A percentile compares a stretch with the other conserved stretches of the same genome.
Evolutionary conservation across 495 filamentous ascomycete species (phyloP).

Genomic region (Cryomyces antarcticus): DNA sequence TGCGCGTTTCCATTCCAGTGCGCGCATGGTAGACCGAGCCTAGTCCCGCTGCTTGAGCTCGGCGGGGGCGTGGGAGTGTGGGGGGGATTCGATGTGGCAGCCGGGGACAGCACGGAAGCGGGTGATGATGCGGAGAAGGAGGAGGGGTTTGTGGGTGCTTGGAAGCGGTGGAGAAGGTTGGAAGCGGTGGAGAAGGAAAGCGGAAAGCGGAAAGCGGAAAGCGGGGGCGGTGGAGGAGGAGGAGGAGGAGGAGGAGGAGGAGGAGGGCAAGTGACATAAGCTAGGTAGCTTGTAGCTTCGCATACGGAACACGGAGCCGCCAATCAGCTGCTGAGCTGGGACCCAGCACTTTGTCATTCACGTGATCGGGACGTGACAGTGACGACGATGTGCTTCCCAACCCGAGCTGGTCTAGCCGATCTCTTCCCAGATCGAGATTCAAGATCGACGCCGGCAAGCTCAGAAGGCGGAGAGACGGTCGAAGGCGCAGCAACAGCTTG

Average conservation of each 20-base stretch:
- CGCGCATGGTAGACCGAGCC: conserved; percentile 27
- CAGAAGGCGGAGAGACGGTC: no score
- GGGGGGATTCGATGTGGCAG: conserved; percentile 9
- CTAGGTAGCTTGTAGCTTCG: not conserved
- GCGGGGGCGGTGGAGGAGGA: conserved; percentile 1
- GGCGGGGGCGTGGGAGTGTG: conserved; percentile 2
- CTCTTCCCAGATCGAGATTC: no score
- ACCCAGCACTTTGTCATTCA: no score
- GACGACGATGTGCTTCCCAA: no score
- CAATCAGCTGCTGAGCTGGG: no score
- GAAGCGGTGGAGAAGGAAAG: conserved; percentile 9
- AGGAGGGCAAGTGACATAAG: not conserved
- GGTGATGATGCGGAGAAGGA: not conserved
- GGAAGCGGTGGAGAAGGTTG: conserved; percentile 7
- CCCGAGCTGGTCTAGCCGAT: no score
- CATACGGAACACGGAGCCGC: no score
- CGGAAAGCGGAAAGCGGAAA: not conserved
- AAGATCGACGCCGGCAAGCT: no score
- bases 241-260: conserved; percentile 2
- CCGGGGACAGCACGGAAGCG: conserved; percentile 5
- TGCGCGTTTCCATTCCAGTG: conserved; percentile 87
- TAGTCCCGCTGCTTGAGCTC: conserved; percentile 18
- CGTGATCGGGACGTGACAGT: no score
- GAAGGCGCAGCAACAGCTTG: no score
- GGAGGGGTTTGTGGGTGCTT: conserved; percentile 8